Percentiles rank a stretch among this genome's conserved stretches.
Evolutionary conservation across 495 filamentous ascomycete genomes (phyloP).

Genomic region (Penicillium tannophilum): DNA sequence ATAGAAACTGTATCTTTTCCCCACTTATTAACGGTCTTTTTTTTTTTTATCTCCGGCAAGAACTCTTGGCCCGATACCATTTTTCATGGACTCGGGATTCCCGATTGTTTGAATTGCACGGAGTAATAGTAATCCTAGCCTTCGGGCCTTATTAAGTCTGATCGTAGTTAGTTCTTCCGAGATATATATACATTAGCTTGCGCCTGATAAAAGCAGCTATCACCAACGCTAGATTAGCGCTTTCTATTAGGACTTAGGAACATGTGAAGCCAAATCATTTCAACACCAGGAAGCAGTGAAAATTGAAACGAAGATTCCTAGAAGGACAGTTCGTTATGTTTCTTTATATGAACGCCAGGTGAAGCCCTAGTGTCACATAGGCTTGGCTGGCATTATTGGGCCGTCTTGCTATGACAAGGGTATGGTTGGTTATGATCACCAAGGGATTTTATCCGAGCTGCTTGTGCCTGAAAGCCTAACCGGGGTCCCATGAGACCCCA

Average conservation of each 20-base stretch:
- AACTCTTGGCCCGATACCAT: not conserved
- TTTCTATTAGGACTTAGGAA: no score
- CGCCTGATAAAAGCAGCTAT: no score
- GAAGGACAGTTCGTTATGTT: no score
- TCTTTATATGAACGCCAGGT: no score
- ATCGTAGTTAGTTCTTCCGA: not conserved
- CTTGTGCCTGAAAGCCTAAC: constrained; percentile 8
- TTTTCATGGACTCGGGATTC: not conserved
- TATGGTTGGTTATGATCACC: not conserved
- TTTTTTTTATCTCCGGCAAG: not conserved
- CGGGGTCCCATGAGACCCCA: not conserved
- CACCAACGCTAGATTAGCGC: no score
- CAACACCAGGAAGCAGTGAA: no score
- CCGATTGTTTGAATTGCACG: not conserved
- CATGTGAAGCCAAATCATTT: no score
- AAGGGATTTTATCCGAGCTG: not conserved
- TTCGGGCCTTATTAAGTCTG: not conserved
- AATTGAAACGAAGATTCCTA: no score
- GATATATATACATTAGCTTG: no score
- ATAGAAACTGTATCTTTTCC: not conserved
- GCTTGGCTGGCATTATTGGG: not conserved
- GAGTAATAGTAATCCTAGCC: not conserved
- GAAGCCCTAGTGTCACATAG: not conserved
- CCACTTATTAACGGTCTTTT: not conserved
- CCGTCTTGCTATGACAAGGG: not conserved